A percentile compares a stretch with the other conserved stretches of the same genome.
Conservation (phyloP, 1,284 basidiomycete genomes). For the Exobasidium cylindrosporum region DNA sequence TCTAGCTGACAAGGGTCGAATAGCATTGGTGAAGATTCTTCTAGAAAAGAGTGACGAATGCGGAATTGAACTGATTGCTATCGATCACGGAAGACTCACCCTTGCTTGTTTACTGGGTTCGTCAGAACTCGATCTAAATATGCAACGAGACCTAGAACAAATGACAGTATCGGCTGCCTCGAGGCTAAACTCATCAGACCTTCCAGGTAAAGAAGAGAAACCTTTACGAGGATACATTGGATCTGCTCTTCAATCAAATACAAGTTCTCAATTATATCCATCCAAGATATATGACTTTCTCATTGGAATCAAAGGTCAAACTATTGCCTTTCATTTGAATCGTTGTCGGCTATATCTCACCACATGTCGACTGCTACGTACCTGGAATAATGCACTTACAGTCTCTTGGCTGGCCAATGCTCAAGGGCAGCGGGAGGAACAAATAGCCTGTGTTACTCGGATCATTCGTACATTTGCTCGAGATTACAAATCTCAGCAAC, state of each 20-base stretch:
- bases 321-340: not conserved
- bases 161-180: not conserved
- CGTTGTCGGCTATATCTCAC: not conserved
- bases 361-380: not conserved
- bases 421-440: slow-evolving; percentile 5
- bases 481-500: not conserved
- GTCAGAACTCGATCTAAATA: not conserved
- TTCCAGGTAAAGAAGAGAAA: not conserved
- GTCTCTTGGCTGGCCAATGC: slow-evolving; percentile 1
- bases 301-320: not conserved
- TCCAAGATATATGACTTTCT: not conserved
- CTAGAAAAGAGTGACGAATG: not conserved
- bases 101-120: not conserved
- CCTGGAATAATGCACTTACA: not conserved
- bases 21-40: not conserved
- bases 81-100: not conserved
- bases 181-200: not conserved
- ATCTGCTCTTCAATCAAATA: not conserved
- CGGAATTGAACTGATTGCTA: not conserved
- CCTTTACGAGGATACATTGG: not conserved
- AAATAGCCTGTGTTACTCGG: slow-evolving; percentile 1
- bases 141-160: not conserved
- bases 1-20: not conserved
- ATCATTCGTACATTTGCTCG: slow-evolving; percentile 1
- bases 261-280: not conserved